A percentile compares a stretch with the other conserved stretches of the same genome.
phyloP scores from a whole-genome alignment of 768 basidiomycete species.

The Cantharellus cinnabarinus region DNA sequence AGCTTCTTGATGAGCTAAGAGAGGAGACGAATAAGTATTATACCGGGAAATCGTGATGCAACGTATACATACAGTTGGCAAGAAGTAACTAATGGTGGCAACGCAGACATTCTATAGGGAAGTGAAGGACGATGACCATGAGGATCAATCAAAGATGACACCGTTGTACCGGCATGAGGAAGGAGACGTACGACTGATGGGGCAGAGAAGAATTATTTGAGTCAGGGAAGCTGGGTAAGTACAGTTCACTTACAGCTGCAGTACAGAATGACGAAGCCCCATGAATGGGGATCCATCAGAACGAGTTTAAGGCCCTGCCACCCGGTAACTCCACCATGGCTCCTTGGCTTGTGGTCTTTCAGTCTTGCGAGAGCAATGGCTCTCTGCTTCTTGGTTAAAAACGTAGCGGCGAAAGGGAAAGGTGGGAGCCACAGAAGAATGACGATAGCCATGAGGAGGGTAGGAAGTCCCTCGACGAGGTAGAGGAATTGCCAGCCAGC shows the following conservation, averaged over 20 bases:
- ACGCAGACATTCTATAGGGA: constrained; percentile 29
- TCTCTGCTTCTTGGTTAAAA: constrained; percentile 30
- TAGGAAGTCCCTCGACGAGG: constrained; percentile 28
- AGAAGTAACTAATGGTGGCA: constrained; percentile 35
- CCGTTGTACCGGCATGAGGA: too few relatives aligned
- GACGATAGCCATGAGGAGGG: constrained; percentile 29
- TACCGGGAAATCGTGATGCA: not conserved
- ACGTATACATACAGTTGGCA: constrained; percentile 18
- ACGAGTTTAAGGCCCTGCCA: constrained; percentile 37
- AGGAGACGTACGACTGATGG: too few relatives aligned
- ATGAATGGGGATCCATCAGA: constrained; percentile 19
- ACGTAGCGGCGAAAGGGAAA: constrained; percentile 34
- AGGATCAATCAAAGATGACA: too few relatives aligned
- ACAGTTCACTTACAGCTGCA: not conserved
- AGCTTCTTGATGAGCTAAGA: not conserved
- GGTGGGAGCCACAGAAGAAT: constrained; percentile 32
- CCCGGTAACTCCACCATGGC: constrained; percentile 36
- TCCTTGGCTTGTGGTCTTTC: constrained; percentile 35
- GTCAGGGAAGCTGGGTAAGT: too few relatives aligned
- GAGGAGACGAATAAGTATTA: not conserved
- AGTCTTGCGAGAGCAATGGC: constrained; percentile 39
- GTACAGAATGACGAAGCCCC: not conserved
- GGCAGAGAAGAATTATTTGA: too few relatives aligned
- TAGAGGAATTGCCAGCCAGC: constrained; percentile 39
- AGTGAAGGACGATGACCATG: too few relatives aligned